A percentile compares a stretch with the other conserved stretches of the same genome.
Evolutionary conservation across 768 basidiomycete species (phyloP).

Genomic region (Auriculariales sp.): DNA sequence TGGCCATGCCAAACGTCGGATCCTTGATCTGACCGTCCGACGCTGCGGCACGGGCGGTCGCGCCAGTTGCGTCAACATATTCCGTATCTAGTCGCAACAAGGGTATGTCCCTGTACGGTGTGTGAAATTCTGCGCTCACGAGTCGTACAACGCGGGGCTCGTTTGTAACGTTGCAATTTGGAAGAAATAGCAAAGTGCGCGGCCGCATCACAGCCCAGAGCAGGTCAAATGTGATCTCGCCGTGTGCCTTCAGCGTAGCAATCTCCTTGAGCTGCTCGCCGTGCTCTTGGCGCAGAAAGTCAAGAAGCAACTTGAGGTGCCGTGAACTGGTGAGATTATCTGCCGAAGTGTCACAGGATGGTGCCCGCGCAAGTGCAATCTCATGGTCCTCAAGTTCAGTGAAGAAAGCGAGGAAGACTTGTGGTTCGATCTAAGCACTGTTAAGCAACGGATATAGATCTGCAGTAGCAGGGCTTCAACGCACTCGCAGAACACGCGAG

Average conservation of each 20-base stretch:
- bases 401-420: slow-evolving; percentile 40
- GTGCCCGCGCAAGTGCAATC: slow-evolving; percentile 21
- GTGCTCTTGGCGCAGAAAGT: slow-evolving; percentile 36
- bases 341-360: slow-evolving; percentile 24
- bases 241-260: slow-evolving; percentile 33
- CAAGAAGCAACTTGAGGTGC: slow-evolving; percentile 34
- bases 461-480: no score
- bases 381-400: slow-evolving; percentile 30
- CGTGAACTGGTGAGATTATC: slow-evolving; percentile 25
- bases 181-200: slow-evolving; percentile 32
- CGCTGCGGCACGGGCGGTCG: background rate
- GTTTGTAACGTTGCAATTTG: slow-evolving; percentile 38
- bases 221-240: slow-evolving; percentile 42
- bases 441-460: no score
- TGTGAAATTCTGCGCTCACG: background rate
- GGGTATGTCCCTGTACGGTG: background rate
- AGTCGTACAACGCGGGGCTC: slow-evolving; percentile 30
- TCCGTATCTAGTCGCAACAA: background rate
- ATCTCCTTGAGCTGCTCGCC: slow-evolving; percentile 30
- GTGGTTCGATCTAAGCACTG: slow-evolving; percentile 37
- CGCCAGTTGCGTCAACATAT: background rate
- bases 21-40: slow-evolving; percentile 3
- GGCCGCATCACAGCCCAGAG: slow-evolving; percentile 44
- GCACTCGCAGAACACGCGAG: no score
- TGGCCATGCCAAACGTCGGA: slow-evolving; percentile 24